Evolutionary conservation across 768 basidiomycete species (phyloP), one percentile per base, ranked within the genome.

Genomic region (Calocybe cyanea): DNA sequence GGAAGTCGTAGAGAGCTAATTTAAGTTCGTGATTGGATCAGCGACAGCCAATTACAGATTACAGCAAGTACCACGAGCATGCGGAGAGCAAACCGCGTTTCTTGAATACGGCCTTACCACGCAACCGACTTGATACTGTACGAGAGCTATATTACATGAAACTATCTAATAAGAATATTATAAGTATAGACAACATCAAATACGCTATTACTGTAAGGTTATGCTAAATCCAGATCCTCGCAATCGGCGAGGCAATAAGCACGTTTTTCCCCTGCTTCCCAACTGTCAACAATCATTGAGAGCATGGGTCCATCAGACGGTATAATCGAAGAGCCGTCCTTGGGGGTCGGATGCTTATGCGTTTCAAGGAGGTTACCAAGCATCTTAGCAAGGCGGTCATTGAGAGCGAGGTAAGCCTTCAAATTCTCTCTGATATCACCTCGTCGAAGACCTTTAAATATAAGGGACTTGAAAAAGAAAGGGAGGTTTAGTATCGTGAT

Each of bases 361-460:
- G 72, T 68, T 2, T 70, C 61, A 8, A 63, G 50, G 11, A 83
- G 61, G 41, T 76, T 71, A 3, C 77, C 77, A 17, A 83, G 52
- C 14, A 82, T 52, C 2, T 70, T 72, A 20, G 61, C 52, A 10
- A 85, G 56, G 36, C 72, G 69, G 4, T 60, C 53, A 13, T 60
- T 55, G 44, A 84, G 71, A 28, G 50, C 58, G 7, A 49, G 43
- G 21, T 70, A 65, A 28, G 70, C 68, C 14, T 46, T 57, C 0
- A 46, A 45, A 54, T 84, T 69, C 28, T 67, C 63, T 18, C 50
- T 58, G 14, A 82, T 58, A 50, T 79, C 70, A 1, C 61, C 61
- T 4, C 76, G 70, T 17, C 64, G 55, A 2, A 83, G 52, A 20
- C 66, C 78, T 33, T 67, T 54, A 31, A 83, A 65, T 6, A 79